Conservation (phyloP, 164 flowering plant genomes). For the Litsea cubeba region DNA sequence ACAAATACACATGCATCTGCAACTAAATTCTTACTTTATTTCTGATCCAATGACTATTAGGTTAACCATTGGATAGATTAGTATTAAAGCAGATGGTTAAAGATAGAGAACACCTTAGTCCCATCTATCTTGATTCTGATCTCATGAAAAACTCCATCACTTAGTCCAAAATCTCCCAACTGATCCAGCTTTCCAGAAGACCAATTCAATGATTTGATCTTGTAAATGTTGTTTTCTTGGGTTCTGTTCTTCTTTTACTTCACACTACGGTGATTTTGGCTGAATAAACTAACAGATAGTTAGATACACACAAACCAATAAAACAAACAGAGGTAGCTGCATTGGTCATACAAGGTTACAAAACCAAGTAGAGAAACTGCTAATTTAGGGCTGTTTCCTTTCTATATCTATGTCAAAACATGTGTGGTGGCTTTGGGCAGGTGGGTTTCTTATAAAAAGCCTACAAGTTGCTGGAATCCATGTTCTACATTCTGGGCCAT, state of each 20-base stretch:
- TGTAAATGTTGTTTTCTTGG: constrained; percentile 1
- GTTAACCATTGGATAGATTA: neutral
- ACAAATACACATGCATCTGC: neutral
- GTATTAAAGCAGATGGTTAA: neutral
- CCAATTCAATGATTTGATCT: constrained; percentile 7
- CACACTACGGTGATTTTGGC: neutral
- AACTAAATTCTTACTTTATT: neutral
- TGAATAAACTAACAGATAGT: too few species aligned
- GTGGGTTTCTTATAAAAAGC: constrained; percentile 3
- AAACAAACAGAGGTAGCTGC: neutral
- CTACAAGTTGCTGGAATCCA: constrained; percentile 13
- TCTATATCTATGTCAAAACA: neutral
- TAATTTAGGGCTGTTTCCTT: neutral
- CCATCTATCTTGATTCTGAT: neutral
- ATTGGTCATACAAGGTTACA: neutral
- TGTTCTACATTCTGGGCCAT: constrained; percentile 13
- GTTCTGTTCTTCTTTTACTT: neutral
- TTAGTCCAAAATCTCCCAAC: constrained; percentile 2
- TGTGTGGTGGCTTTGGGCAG: constrained; percentile 3
- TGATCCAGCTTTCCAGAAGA: neutral
- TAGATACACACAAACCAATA: neutral
- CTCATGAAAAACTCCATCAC: constrained; percentile 4
- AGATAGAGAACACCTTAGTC: neutral
- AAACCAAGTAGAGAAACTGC: neutral
- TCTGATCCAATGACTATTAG: neutral